Base-by-base conservation (phyloP, 768 basidiomycete species). In the Collybia mongolica region DNA sequence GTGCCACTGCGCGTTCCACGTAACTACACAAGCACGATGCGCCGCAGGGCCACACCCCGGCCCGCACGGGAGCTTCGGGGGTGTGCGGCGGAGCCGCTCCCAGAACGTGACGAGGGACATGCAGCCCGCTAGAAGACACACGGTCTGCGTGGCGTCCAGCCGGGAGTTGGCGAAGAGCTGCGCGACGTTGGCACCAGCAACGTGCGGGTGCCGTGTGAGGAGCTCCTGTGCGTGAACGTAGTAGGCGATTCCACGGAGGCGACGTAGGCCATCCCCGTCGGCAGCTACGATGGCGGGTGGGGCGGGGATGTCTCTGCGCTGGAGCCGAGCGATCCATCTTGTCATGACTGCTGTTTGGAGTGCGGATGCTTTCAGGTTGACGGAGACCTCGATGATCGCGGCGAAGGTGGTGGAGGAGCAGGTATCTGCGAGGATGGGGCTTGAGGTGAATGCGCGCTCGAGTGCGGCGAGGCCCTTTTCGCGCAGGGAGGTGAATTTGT, bases 401-500 rank as follows among this genome's bases (percentile, higher is more conserved):
- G 64, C 51, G 53, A 75, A 64, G n/a, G 56, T 55, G 2, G 63
- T 57, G 32, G 74, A 73, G 36, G 69, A 64, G 56, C 66, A 70
- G 28, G 69, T 62, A 6, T 67, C 63, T 37, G 65, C 52, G 58
- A 68, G 50, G 32, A 47, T 62, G 17, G 61, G 50, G n/a, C 55
- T 37, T 52, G 65, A 51, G 8, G 54, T 46, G 29, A 67, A 60
- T 17, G 60, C 62, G 5, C 40, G 40, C 37, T 61, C 42, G 48
- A 82, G 63, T 5, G 73, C 70, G 19, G 66, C 50, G 39, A 71
- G 57, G 4, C 72, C 68, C 80, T 80, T 83, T 17, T 55, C 57
- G 52, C 76, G 72, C 53, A 80, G 68, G 18, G 63, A 64, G 23
- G 67, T 68, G 58, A 79, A 79, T 36, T 73, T 69, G 61, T 79